A percentile compares a stretch with the other conserved stretches of the same genome.
phyloP scores from a whole-genome alignment of 2,329 filamentous ascomycete species.

The Didymella lethalis region DNA sequence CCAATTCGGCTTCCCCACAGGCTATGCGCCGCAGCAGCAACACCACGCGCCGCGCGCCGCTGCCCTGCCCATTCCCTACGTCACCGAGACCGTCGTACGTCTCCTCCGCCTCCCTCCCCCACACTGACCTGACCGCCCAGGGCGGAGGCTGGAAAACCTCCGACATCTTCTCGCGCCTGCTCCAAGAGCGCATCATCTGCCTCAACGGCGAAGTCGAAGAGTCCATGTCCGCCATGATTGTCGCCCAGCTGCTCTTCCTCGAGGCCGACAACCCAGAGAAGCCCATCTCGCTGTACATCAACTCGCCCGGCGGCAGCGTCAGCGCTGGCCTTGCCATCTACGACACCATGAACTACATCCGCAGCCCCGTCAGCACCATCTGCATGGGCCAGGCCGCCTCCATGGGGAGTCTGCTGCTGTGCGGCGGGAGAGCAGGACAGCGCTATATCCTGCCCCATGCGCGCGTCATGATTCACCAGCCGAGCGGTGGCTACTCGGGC shows the following conservation, averaged over 20 bases:
- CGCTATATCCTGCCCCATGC: slow-evolving; percentile 91
- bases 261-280: slow-evolving; percentile 96
- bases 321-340: slow-evolving; percentile 89
- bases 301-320: slow-evolving; percentile 92
- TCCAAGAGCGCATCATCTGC: slow-evolving; percentile 88
- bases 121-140: slow-evolving; percentile 47
- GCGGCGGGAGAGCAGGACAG: slow-evolving; percentile 84
- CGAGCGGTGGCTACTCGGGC: slow-evolving; percentile 75
- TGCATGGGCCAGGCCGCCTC: slow-evolving; percentile 93
- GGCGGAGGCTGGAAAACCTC: slow-evolving; percentile 61
- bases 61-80: slow-evolving; percentile 59
- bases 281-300: slow-evolving; percentile 97
- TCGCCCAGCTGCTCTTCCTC: slow-evolving; percentile 95
- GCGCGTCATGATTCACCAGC: slow-evolving; percentile 97
- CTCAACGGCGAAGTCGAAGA: slow-evolving; percentile 93
- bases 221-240: slow-evolving; percentile 87
- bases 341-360: slow-evolving; percentile 98
- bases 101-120: neutral
- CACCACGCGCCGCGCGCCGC: slow-evolving; percentile 42
- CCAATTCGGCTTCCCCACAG: slow-evolving; percentile 36
- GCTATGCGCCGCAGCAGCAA: slow-evolving; percentile 25
- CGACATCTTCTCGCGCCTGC: slow-evolving; percentile 58
- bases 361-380: slow-evolving; percentile 89
- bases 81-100: slow-evolving; percentile 59
- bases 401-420: slow-evolving; percentile 90